Evolutionary conservation across 495 filamentous ascomycete genomes (phyloP), one percentile per base, ranked within the genome.

Genomic region (Penicillium turbatum): DNA sequence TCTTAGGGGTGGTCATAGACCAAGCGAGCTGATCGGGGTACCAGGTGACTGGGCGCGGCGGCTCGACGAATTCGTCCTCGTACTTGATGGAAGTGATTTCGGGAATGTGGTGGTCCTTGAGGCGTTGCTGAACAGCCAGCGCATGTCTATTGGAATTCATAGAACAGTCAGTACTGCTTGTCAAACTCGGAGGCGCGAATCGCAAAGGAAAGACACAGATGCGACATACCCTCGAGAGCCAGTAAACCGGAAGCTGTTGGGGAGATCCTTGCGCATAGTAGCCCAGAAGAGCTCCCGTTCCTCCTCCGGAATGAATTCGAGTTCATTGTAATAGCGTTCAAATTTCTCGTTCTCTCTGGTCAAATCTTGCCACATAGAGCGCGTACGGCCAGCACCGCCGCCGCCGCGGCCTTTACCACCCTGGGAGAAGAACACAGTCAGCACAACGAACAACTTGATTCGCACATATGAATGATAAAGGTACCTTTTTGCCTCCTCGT

Each of bases 161-260:
- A 29, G 36, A 48, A 30, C 17, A 5, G 24, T 61, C 17, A 68
- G 42, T 37, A 48, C 57, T 41, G 36, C 11, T 51, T 38, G 41
- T 26, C 36, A 10, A 12, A 35, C 29, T 16, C 15, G 10, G 13
- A 30, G 27, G 54, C 48, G 36, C 30, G 16, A 46, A 35, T 45
- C 37, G 30, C 36, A 49, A 17, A 44, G 27, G 10, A 44, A 46
- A 19, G 6, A 29, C 12, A 11, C 21, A 41, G 52, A 31, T 35
- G 19, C 8, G 19, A 72, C 73, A 35, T 81, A 85, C 86, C 86
- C 86, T 77, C 89, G 90, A 3, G 90, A 95, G 6, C 93, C 92
- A 44, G 90, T 89, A 71, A 98, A 98, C 32, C 95, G 82, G 78
- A 97, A 98, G 69, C 89, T 95, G 72, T 93, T 97, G 40, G 93